These are phyloP conservation scores for Wickerhamiella azyma DNA, from an alignment of 805 yeast species.

Conservation along the genomic window DNA sequence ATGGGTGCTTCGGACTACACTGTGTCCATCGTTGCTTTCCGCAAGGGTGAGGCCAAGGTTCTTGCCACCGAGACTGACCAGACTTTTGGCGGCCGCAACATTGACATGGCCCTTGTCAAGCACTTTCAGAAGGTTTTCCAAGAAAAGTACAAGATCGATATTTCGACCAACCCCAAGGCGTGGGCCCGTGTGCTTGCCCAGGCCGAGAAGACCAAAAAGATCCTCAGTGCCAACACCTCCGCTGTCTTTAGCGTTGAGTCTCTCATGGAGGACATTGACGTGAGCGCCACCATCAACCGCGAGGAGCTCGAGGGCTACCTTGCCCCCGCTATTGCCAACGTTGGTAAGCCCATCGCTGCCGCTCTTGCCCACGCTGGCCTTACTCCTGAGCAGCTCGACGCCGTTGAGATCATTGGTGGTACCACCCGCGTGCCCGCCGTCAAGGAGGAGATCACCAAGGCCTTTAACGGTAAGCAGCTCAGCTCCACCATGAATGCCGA, in stretches of 20 bases:
- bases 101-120: constrained; percentile 86
- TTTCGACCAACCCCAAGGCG: constrained; percentile 85
- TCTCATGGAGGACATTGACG: constrained; percentile 94
- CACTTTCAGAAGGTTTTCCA: constrained; percentile 90
- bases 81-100: constrained; percentile 97
- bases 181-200: constrained; percentile 84
- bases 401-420: constrained; percentile 95
- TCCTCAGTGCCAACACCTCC: constrained; percentile 83
- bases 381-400: constrained; percentile 60
- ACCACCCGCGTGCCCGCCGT: constrained; percentile 93
- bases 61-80: constrained; percentile 87
- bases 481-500: constrained; percentile 96
- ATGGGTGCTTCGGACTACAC: constrained; percentile 95
- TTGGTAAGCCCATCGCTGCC: constrained; percentile 59
- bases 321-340: constrained; percentile 63
- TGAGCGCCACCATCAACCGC: constrained; percentile 75
- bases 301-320: constrained; percentile 87
- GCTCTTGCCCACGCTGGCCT: constrained; percentile 76
- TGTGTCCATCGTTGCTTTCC: constrained; percentile 77
- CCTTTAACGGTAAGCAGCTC: constrained; percentile 72
- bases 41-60: constrained; percentile 91
- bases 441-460: constrained; percentile 65
- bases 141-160: constrained; percentile 84
- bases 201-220: constrained; percentile 89
- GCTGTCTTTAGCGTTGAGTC: constrained; percentile 95